These are phyloP conservation scores for Colletotrichum siamense DNA, from an alignment of 2,329 filamentous ascomycete species.

Conservation along the genomic window DNA sequence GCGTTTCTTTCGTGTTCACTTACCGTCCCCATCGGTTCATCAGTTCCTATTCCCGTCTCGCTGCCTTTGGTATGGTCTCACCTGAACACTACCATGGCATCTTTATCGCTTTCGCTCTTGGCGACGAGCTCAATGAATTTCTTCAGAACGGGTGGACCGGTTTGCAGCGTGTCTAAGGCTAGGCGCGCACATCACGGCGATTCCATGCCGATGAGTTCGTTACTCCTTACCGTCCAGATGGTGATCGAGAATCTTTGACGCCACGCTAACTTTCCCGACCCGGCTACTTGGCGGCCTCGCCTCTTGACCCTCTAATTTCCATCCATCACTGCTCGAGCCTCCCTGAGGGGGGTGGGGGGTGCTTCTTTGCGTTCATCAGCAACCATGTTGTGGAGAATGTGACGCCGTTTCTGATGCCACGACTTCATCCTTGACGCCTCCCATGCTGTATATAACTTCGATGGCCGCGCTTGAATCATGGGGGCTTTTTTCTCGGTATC, in stretches of 20 bases:
- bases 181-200: not conserved
- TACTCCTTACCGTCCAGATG: not conserved
- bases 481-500: not conserved
- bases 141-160: not conserved
- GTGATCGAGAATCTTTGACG: not conserved
- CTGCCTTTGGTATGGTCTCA: conserved; percentile 11
- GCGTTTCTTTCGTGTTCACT: conserved; percentile 8
- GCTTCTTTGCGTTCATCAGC: not conserved
- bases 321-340: conserved; percentile 3
- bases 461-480: not conserved
- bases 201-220: not conserved
- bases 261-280: not conserved
- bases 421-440: not conserved
- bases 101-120: not conserved
- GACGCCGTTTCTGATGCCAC: conserved; percentile 7
- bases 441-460: conserved; percentile 6
- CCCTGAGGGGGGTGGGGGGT: not conserved
- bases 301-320: conserved; percentile 12
- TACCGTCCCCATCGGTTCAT: not conserved
- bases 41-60: conserved; percentile 2
- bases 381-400: not conserved
- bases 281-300: not conserved
- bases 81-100: not conserved
- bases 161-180: not conserved
- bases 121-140: not conserved